Conservation (phyloP, 2,329 filamentous ascomycete genomes). For the Pseudogymnoascus sp. region DNA sequence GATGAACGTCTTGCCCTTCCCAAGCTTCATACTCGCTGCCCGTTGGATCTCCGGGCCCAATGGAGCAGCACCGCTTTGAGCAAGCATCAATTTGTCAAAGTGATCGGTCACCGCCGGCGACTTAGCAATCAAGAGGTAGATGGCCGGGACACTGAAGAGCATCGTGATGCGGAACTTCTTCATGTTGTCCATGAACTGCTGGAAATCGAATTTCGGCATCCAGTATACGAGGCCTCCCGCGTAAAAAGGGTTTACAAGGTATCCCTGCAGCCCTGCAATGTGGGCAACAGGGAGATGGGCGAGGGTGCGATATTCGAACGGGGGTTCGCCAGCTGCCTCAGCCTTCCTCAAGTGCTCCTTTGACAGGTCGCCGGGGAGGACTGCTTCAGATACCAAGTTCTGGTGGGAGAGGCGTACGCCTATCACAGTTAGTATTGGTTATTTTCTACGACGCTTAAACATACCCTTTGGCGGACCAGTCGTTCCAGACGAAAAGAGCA, state of each 20-base stretch:
- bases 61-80: conserved; percentile 58
- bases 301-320: conserved; percentile 34
- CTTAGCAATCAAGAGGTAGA: conserved; percentile 66
- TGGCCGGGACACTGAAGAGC: conserved; percentile 64
- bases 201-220: conserved; percentile 71
- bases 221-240: conserved; percentile 53
- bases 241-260: conserved; percentile 39
- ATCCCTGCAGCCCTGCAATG: conserved; percentile 41
- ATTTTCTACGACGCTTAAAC: background rate
- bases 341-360: conserved; percentile 23
- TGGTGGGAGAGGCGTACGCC: conserved; percentile 69
- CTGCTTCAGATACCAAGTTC: conserved; percentile 60
- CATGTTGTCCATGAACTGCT: conserved; percentile 61
- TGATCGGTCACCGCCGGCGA: conserved; percentile 55
- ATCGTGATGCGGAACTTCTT: conserved; percentile 62
- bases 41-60: conserved; percentile 44
- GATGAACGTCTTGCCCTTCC: conserved; percentile 46
- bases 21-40: conserved; percentile 44
- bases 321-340: conserved; percentile 16
- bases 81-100: conserved; percentile 42
- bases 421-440: conserved; percentile 28
- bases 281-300: conserved; percentile 41
- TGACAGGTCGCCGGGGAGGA: conserved; percentile 29
- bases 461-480: conserved; percentile 69
- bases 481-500: conserved; percentile 76